phyloP scores from a whole-genome alignment of 495 filamentous ascomycete species.

The Penicillium chermesinum region DNA sequence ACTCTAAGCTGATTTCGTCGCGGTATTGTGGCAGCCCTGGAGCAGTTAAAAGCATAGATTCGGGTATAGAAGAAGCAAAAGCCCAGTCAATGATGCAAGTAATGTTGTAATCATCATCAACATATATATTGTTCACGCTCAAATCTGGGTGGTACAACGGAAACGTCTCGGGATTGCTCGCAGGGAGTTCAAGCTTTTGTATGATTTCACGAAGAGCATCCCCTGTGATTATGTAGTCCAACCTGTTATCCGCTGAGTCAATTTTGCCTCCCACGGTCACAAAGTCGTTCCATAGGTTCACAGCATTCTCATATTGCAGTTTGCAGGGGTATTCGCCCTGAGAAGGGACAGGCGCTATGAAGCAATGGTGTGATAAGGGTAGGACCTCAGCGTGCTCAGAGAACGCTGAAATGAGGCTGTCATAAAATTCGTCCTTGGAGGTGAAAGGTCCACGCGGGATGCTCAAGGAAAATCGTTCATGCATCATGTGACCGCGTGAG shows the following conservation, averaged over 20 bases:
- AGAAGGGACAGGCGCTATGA: constrained; percentile 17
- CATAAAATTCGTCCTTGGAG: constrained; percentile 14
- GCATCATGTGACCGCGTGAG: constrained; percentile 21
- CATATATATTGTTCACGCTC: constrained; percentile 31
- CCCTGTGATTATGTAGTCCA: constrained; percentile 29
- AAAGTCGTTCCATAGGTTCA: constrained; percentile 25
- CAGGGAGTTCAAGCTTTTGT: constrained; percentile 10
- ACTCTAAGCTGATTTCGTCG: constrained; percentile 16
- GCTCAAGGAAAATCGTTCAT: constrained; percentile 14
- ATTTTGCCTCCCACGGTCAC: constrained; percentile 23
- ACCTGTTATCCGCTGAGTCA: constrained; percentile 21
- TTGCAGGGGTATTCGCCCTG: constrained; percentile 11
- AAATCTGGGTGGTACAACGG: constrained; percentile 15
- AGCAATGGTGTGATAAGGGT: constrained; percentile 19
- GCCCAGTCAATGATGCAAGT: constrained; percentile 36
- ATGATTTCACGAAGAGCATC: constrained; percentile 25
- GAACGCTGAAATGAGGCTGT: constrained; percentile 18
- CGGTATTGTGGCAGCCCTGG: constrained; percentile 26
- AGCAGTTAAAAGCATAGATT: constrained; percentile 17
- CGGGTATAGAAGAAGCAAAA: constrained; percentile 22
- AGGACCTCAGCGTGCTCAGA: constrained; percentile 18
- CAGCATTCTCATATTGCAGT: constrained; percentile 9
- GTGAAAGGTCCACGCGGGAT: constrained; percentile 19
- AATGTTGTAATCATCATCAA: constrained; percentile 33
- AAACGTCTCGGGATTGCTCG: constrained; percentile 11